These are phyloP conservation scores for Aspergillus heteromorphus DNA, from an alignment of 495 filamentous ascomycete species.

Conservation along the genomic window DNA sequence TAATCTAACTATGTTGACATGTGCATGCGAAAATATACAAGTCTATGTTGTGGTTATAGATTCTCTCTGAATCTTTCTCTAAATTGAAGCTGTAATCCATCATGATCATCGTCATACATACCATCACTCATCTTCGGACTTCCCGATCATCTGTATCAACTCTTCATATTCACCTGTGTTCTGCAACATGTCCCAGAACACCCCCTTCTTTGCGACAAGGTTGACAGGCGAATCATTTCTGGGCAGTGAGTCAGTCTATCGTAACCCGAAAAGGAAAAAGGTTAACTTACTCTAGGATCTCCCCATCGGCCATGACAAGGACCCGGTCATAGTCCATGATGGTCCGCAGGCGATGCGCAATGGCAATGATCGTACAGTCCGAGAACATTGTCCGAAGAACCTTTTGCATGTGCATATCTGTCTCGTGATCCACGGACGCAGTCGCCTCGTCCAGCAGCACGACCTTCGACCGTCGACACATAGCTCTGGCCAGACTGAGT, in stretches of 20 bases:
- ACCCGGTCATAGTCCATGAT: slow-evolving; percentile 36
- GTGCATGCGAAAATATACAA: too few relatives aligned
- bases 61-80: too few relatives aligned
- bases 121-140: too few relatives aligned
- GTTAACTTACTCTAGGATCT: slow-evolving; percentile 24
- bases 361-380: slow-evolving; percentile 34
- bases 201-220: slow-evolving; percentile 32
- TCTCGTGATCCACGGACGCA: slow-evolving; percentile 52
- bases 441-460: slow-evolving; percentile 57
- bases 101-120: too few relatives aligned
- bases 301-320: slow-evolving; percentile 28
- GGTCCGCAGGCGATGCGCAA: slow-evolving; percentile 39
- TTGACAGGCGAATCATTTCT: slow-evolving; percentile 42
- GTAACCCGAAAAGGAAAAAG: background rate
- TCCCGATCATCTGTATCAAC: slow-evolving; percentile 19
- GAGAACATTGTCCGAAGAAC: slow-evolving; percentile 34
- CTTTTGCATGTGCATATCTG: slow-evolving; percentile 46
- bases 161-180: slow-evolving; percentile 48
- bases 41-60: too few relatives aligned
- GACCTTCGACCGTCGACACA: slow-evolving; percentile 53
- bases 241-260: background rate
- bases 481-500: slow-evolving; percentile 52
- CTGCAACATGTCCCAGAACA: slow-evolving; percentile 48
- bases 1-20: too few relatives aligned
- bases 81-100: too few relatives aligned